Conservation (phyloP, 805 yeast species). For the Clavispora santaluciae region DNA sequence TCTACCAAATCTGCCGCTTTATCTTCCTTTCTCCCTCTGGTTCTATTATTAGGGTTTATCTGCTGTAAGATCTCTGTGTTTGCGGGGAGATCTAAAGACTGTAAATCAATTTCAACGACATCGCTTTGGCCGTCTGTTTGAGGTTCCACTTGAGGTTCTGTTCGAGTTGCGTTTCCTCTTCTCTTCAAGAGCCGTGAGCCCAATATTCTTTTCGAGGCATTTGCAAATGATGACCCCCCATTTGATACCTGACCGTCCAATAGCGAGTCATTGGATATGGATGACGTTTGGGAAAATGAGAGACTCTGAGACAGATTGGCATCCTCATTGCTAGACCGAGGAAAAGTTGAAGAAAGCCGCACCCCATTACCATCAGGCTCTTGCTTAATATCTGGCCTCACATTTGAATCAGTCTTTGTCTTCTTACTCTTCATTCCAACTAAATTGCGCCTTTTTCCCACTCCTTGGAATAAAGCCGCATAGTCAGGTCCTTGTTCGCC, state of each 20-base stretch:
- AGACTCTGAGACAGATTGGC: conserved; percentile 5
- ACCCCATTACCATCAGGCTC: neutral
- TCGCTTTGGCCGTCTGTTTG: conserved; percentile 13
- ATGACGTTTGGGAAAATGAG: conserved; percentile 7
- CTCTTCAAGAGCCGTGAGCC: conserved; percentile 36
- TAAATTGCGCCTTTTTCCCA: conserved; percentile 35
- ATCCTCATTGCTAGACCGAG: conserved; percentile 13
- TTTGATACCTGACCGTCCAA: conserved; percentile 1
- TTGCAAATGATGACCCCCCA: conserved; percentile 20
- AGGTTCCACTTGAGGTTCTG: neutral
- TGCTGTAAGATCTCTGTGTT: conserved; percentile 34
- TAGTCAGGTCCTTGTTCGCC: conserved; percentile 32
- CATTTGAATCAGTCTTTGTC: conserved; percentile 20
- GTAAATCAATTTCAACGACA: conserved; percentile 37
- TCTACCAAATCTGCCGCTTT: conserved; percentile 48
- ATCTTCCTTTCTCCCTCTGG: conserved; percentile 64
- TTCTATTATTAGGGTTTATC: conserved; percentile 31
- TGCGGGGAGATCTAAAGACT: conserved; percentile 37
- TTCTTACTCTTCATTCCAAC: conserved; percentile 18
- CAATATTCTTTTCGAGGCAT: conserved; percentile 35
- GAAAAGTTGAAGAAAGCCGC: conserved; percentile 1
- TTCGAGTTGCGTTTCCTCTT: conserved; percentile 13
- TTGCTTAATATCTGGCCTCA: conserved; percentile 15
- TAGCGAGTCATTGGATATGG: conserved; percentile 5
- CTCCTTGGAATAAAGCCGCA: conserved; percentile 40